Conservation (phyloP, 495 filamentous ascomycete species). For the Annulohypoxylon maeteangense region DNA sequence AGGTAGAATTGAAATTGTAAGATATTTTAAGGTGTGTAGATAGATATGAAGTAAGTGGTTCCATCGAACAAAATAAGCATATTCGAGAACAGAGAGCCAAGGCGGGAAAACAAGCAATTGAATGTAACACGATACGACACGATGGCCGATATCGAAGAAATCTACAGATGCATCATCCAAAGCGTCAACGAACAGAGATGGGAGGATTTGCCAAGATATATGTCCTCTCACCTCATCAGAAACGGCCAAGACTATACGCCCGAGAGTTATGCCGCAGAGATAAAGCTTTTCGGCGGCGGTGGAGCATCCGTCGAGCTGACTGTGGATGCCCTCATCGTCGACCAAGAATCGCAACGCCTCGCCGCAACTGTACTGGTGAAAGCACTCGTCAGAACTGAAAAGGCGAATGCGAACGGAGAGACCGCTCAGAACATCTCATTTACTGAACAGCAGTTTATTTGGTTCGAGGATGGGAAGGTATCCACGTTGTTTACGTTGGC, state of each 20-base stretch:
- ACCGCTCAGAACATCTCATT: constrained; percentile 8
- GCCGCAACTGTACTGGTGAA: constrained; percentile 17
- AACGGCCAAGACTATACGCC: constrained; percentile 40
- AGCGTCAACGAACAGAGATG: constrained; percentile 41
- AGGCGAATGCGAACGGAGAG: not conserved
- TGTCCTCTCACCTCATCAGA: constrained; percentile 36
- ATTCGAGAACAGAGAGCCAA: not conserved
- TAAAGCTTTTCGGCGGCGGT: constrained; percentile 19
- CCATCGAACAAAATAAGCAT: not conserved
- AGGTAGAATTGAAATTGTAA: not conserved
- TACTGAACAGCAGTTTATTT: constrained; percentile 38
- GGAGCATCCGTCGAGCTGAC: constrained; percentile 31
- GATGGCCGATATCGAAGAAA: constrained; percentile 28
- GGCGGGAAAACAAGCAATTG: constrained; percentile 7
- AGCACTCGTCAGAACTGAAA: constrained; percentile 1
- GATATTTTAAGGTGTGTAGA: not conserved
- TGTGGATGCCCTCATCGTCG: constrained; percentile 32
- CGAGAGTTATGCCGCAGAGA: constrained; percentile 35
- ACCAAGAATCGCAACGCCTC: constrained; percentile 36
- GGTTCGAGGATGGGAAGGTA: constrained; percentile 42
- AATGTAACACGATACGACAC: not conserved
- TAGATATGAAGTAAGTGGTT: not conserved
- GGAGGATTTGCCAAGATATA: constrained; percentile 30
- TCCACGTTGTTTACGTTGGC: constrained; percentile 36
- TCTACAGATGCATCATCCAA: constrained; percentile 27